These are phyloP conservation scores for Proliferodiscus dingleyae DNA, from an alignment of 2,329 filamentous ascomycete species.

Conservation along the genomic window DNA sequence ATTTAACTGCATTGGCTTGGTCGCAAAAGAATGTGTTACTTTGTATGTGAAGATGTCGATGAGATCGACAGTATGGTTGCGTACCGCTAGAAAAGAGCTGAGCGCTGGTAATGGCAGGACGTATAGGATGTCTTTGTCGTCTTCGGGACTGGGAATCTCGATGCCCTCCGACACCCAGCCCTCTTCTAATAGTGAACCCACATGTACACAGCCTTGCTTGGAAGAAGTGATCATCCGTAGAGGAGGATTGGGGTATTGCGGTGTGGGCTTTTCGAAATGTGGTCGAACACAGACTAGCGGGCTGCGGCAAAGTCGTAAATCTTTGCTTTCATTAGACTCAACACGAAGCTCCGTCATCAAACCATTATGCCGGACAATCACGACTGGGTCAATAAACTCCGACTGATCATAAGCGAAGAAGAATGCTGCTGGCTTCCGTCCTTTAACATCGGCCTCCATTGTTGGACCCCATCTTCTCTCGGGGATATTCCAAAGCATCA, in stretches of 20 bases:
- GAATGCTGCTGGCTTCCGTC: constrained; percentile 57
- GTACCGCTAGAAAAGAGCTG: constrained; percentile 56
- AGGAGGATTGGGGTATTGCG: constrained; percentile 18
- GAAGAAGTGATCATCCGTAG: constrained; percentile 45
- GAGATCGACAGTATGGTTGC: constrained; percentile 51
- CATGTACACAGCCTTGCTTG: constrained; percentile 45
- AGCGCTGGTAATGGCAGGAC: constrained; percentile 56
- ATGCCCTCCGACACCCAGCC: constrained; percentile 49
- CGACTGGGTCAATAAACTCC: constrained; percentile 41
- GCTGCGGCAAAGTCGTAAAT: constrained; percentile 47
- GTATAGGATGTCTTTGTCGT: constrained; percentile 45
- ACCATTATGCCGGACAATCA: constrained; percentile 62
- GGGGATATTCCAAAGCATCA: constrained; percentile 60
- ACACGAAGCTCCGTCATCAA: constrained; percentile 54
- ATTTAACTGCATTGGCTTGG: constrained; percentile 52
- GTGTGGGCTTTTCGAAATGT: constrained; percentile 34
- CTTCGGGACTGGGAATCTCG: constrained; percentile 32
- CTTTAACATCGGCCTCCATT: constrained; percentile 49
- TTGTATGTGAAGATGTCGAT: constrained; percentile 54
- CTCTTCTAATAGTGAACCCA: constrained; percentile 38
- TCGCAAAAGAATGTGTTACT: constrained; percentile 58
- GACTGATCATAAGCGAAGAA: constrained; percentile 50
- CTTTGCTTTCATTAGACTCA: constrained; percentile 36
- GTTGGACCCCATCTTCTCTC: constrained; percentile 52
- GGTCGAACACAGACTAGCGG: constrained; percentile 38